A percentile compares a stretch with the other conserved stretches of the same genome.
phyloP scores from a whole-genome alignment of 192 early-diverging fungal species.

The Gryganskiella cystojenkinii region DNA sequence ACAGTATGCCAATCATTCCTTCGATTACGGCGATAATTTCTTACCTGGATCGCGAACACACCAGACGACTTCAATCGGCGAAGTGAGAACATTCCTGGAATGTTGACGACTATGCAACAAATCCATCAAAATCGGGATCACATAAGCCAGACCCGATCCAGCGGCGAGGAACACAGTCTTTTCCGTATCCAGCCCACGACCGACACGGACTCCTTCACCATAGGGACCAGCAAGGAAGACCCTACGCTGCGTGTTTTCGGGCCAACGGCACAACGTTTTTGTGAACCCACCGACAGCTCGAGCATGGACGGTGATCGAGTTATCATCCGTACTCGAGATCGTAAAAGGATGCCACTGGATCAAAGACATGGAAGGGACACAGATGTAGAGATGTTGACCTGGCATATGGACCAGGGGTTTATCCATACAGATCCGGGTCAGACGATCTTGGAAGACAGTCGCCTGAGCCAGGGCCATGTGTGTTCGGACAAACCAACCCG shows the following conservation, averaged over 20 bases:
- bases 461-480: conserved; percentile 49
- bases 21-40: neutral
- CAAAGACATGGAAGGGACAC: conserved; percentile 58
- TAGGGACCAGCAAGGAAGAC: conserved; percentile 60
- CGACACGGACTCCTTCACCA: conserved; percentile 32
- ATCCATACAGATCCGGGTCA: conserved; percentile 50
- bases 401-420: conserved; percentile 38
- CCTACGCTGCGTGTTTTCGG: conserved; percentile 42
- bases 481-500: conserved; percentile 57
- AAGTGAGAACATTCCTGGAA: neutral
- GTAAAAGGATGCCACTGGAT: conserved; percentile 69
- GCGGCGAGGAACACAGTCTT: conserved; percentile 52
- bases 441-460: conserved; percentile 39
- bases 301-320: conserved; percentile 48
- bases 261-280: conserved; percentile 34
- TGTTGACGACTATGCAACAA: conserved; percentile 7
- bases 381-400: conserved; percentile 60
- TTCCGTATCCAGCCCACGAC: conserved; percentile 10
- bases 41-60: conserved; percentile 51
- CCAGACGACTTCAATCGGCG: conserved; percentile 26
- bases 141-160: conserved; percentile 60
- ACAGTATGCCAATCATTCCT: neutral
- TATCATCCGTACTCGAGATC: conserved; percentile 44
- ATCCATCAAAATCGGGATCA: conserved; percentile 55
- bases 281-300: conserved; percentile 58